Conservation (phyloP, 306 rosid genomes). For the Sicyos baderoa region DNA sequence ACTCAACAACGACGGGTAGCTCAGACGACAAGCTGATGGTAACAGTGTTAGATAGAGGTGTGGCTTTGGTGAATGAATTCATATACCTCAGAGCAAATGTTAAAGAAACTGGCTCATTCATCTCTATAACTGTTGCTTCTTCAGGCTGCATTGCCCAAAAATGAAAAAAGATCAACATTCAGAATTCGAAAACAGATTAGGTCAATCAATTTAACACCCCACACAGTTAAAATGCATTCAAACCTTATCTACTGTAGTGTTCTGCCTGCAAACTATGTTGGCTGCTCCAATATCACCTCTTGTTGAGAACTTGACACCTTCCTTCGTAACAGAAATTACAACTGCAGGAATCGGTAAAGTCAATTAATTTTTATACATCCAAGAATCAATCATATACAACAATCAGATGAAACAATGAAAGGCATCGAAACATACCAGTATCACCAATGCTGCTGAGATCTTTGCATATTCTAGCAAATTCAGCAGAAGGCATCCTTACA, state of each 20-base stretch:
- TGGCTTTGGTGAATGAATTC: slow-evolving; percentile 89
- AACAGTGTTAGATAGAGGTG: slow-evolving; percentile 67
- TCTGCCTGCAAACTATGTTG: slow-evolving; percentile 89
- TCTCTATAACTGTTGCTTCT: slow-evolving; percentile 55
- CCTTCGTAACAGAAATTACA: slow-evolving; percentile 84
- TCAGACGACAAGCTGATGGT: slow-evolving; percentile 51
- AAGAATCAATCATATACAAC: neutral
- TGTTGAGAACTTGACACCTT: slow-evolving; percentile 92
- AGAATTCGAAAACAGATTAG: too few relatives aligned
- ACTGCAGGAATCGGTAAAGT: slow-evolving; percentile 36
- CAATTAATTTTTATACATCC: neutral
- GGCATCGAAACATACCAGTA: slow-evolving; percentile 43
- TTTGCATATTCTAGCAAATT: slow-evolving; percentile 83
- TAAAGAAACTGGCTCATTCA: slow-evolving; percentile 80
- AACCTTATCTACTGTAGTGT: slow-evolving; percentile 85
- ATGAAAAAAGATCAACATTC: neutral
- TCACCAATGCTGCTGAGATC: slow-evolving; percentile 92
- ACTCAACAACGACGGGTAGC: slow-evolving; percentile 60
- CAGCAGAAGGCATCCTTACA: slow-evolving; percentile 85
- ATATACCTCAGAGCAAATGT: slow-evolving; percentile 85
- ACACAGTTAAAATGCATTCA: neutral
- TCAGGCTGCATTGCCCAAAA: slow-evolving; percentile 40
- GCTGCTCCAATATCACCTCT: slow-evolving; percentile 91
- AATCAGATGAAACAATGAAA: neutral
- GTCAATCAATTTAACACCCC: neutral